Base-by-base conservation (phyloP, 768 basidiomycete genomes). In the Lactarius tabidus region DNA sequence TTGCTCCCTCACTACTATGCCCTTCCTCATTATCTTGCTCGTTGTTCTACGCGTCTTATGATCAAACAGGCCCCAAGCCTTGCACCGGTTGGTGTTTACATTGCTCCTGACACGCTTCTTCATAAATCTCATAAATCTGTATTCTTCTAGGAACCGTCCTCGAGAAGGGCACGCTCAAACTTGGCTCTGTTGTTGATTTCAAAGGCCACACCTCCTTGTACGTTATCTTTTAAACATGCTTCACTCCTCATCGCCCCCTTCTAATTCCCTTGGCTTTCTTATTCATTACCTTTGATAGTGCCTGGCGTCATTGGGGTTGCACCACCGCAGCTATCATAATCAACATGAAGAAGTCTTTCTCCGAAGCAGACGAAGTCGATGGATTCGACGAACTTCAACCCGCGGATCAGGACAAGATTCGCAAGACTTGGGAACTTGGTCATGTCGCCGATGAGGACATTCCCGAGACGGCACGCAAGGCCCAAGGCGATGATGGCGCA, bases 251-350 rank as follows among this genome's bases (percentile, higher is more conserved):
- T 26, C 48, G 28, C 38, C 8, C 18, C 33, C 12, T 31, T 41
- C 6, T 26, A 6, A 35, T 5, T 57, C 26, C 52, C 63, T 68
- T n/a, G n/a, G n/a, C n/a, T n/a, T n/a, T n/a, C n/a, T n/a, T n/a
- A n/a, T n/a, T 38, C 41, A 28, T 39, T 15, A 7, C 29, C 2
- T 23, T 38, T n/a, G 58, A 31, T 55, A 92, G 90, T 72, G 74
- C 80, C 38, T 96, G 91, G 91, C 85, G 92, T 67, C 94, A 96
- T 72, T 96, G 93, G 93, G 93, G 93, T 23, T 95, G 94, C 72
- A 81, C 83, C 8, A 93, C 93, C 0, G 52, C 79, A 23, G 85
- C 82, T 71, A 84, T 94, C 57, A 70, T 96, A 36, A 72, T 72
- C 26, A 95, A 93, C 72, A 79, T 91, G 75, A 90, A 93, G 77